These are phyloP conservation scores for Hirschioporus abietinus DNA, from an alignment of 768 basidiomycete genomes.

Conservation along the genomic window DNA sequence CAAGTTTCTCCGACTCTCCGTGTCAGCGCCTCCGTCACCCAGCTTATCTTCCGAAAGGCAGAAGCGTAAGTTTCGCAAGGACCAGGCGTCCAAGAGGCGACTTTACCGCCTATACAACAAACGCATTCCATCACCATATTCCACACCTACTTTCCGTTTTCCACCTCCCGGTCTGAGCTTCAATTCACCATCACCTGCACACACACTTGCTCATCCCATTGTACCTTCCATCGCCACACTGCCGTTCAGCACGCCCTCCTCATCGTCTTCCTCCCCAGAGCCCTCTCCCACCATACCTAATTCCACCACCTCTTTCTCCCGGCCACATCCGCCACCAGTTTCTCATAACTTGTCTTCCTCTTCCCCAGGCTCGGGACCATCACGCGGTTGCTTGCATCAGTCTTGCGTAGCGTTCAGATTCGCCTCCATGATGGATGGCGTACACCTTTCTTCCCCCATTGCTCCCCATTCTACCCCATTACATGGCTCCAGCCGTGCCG, in stretches of 20 bases:
- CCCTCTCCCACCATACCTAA: constrained; percentile 10
- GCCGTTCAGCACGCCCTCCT: constrained; percentile 13
- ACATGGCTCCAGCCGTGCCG: neutral
- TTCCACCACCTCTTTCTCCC: constrained; percentile 15
- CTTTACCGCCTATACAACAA: neutral
- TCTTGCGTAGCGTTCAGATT: neutral
- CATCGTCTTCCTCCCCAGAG: constrained; percentile 18
- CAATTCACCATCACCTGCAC: neutral
- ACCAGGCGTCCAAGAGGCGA: neutral
- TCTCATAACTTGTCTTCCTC: neutral
- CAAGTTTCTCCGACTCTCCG: neutral
- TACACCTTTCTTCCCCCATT: neutral
- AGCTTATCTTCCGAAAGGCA: neutral
- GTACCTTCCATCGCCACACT: neutral
- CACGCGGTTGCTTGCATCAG: constrained; percentile 1
- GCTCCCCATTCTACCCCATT: neutral
- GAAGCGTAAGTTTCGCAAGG: neutral
- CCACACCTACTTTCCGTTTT: neutral
- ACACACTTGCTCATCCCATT: neutral
- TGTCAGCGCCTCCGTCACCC: neutral
- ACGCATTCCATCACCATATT: neutral
- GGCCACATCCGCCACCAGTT: neutral
- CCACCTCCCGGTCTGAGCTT: neutral
- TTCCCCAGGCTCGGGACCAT: neutral
- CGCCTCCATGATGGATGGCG: neutral